phyloP scores from a whole-genome alignment of 2,329 filamentous ascomycete genomes.

The Aspergillus quadrilineatus region DNA sequence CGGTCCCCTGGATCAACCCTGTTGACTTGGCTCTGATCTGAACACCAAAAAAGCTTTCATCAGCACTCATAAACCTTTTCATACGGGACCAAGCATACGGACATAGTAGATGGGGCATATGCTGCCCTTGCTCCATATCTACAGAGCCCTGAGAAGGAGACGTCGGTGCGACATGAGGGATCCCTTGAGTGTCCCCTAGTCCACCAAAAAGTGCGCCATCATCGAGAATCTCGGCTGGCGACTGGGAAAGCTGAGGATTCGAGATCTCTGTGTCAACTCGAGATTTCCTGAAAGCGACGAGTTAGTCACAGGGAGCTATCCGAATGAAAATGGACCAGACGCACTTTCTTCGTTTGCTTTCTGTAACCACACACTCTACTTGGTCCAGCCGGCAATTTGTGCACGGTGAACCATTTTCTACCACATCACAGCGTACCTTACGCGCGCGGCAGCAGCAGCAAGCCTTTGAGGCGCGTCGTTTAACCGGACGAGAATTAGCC shows the following conservation, averaged over 20 bases:
- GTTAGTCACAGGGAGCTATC: neutral
- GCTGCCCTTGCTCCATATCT: slow-evolving; percentile 52
- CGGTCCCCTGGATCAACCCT: slow-evolving; percentile 51
- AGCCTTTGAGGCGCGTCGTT: slow-evolving; percentile 85
- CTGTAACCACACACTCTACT: slow-evolving; percentile 61
- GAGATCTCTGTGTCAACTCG: slow-evolving; percentile 39
- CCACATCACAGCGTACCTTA: slow-evolving; percentile 92
- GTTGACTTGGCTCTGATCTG: slow-evolving; percentile 34
- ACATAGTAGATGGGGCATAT: slow-evolving; percentile 66
- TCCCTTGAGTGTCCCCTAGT: slow-evolving; percentile 29
- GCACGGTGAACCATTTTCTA: slow-evolving; percentile 79
- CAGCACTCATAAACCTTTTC: slow-evolving; percentile 3
- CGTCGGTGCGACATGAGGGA: slow-evolving; percentile 34
- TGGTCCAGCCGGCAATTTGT: slow-evolving; percentile 71
- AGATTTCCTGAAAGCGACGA: slow-evolving; percentile 36
- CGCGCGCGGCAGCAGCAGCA: slow-evolving; percentile 85
- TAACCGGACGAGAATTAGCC: slow-evolving; percentile 59
- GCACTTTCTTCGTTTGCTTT: slow-evolving; percentile 72
- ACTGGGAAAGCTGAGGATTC: slow-evolving; percentile 33
- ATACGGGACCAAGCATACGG: slow-evolving; percentile 32
- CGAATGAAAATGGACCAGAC: slow-evolving; percentile 21
- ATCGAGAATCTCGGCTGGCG: slow-evolving; percentile 36
- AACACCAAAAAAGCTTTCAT: slow-evolving; percentile 3
- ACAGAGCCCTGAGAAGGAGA: slow-evolving; percentile 48
- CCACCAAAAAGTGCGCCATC: slow-evolving; percentile 32